phyloP scores from a whole-genome alignment of 1,284 basidiomycete genomes.

The Fomitopsis schrenkii region DNA sequence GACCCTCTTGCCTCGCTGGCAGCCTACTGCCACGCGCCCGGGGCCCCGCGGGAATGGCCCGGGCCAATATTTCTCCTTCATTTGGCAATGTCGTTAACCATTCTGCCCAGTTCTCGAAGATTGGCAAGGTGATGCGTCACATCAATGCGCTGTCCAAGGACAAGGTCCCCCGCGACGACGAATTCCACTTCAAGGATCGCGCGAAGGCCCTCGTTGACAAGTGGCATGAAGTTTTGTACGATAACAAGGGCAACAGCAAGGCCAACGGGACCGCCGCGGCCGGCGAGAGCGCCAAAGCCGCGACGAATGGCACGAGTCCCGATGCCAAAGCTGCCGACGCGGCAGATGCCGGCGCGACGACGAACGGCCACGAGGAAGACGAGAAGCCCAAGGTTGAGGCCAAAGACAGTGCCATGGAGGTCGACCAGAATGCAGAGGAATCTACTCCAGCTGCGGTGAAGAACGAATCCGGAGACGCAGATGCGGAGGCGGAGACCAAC shows the following conservation, averaged over 20 bases:
- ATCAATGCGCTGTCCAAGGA: conserved; percentile 68
- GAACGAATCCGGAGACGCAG: conserved; percentile 3
- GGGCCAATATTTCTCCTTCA: conserved; percentile 6
- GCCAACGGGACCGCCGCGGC: conserved; percentile 26
- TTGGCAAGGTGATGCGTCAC: conserved; percentile 97
- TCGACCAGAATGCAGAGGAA: conserved; percentile 19
- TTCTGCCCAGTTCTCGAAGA: conserved; percentile 78
- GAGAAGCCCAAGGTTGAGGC: conserved; percentile 23
- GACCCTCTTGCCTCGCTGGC: conserved; percentile 15
- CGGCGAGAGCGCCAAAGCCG: conserved; percentile 12
- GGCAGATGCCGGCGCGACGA: conserved; percentile 17
- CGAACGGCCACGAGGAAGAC: conserved; percentile 20
- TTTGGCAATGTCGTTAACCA: conserved; percentile 17
- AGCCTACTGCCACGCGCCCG: conserved; percentile 13
- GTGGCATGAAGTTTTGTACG: conserved; percentile 64
- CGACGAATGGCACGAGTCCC: conserved; percentile 18
- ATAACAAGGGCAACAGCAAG: conserved; percentile 33
- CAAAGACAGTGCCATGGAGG: conserved; percentile 15
- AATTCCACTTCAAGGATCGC: conserved; percentile 85
- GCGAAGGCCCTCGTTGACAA: conserved; percentile 70
- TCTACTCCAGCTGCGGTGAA: conserved; percentile 7
- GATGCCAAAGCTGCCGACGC: conserved; percentile 19
- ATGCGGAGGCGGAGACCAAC: conserved; percentile 18
- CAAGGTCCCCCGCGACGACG: conserved; percentile 78
- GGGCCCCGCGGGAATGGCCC: conserved; percentile 18